Conservation (phyloP, 768 basidiomycete genomes). For the Tylopilus felleus region DNA sequence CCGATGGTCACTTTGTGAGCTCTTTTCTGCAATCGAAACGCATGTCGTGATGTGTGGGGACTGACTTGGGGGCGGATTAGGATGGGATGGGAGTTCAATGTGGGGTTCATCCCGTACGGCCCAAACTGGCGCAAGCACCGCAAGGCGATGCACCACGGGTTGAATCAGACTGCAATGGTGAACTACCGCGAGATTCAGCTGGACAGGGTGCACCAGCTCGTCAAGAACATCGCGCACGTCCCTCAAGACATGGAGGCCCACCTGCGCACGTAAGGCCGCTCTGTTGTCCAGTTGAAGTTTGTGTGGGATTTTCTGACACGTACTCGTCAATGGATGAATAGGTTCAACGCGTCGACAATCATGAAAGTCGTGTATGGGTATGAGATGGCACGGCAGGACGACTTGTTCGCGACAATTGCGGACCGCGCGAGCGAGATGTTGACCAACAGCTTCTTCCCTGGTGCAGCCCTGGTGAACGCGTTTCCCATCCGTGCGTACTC, state of each 20-base stretch:
- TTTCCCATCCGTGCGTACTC: slow-evolving; percentile 27
- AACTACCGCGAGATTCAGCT: slow-evolving; percentile 33
- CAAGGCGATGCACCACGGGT: slow-evolving; percentile 36
- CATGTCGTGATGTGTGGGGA: no score
- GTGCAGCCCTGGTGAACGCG: slow-evolving; percentile 30
- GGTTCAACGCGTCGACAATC: slow-evolving; percentile 30
- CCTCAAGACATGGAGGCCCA: slow-evolving; percentile 30
- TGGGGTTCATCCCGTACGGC: slow-evolving; percentile 36
- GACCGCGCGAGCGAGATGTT: slow-evolving; percentile 32
- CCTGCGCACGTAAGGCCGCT: slow-evolving; percentile 14
- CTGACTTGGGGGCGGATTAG: not conserved
- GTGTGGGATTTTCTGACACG: no score
- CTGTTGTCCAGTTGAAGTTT: no score
- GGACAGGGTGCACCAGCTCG: slow-evolving; percentile 30
- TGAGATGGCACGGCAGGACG: slow-evolving; percentile 29
- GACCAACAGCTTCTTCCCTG: slow-evolving; percentile 27
- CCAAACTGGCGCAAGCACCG: slow-evolving; percentile 37
- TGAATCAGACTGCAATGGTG: slow-evolving; percentile 29
- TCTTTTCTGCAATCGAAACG: no score
- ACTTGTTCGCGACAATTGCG: slow-evolving; percentile 31
- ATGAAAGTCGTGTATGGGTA: slow-evolving; percentile 35
- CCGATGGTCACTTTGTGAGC: slow-evolving; percentile 23
- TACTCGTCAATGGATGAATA: not conserved
- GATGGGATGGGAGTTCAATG: slow-evolving; percentile 41
- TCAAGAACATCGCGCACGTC: slow-evolving; percentile 25